Evolutionary conservation across 345 rosid species (phyloP).

Genomic region (Kernera saxatilis): DNA sequence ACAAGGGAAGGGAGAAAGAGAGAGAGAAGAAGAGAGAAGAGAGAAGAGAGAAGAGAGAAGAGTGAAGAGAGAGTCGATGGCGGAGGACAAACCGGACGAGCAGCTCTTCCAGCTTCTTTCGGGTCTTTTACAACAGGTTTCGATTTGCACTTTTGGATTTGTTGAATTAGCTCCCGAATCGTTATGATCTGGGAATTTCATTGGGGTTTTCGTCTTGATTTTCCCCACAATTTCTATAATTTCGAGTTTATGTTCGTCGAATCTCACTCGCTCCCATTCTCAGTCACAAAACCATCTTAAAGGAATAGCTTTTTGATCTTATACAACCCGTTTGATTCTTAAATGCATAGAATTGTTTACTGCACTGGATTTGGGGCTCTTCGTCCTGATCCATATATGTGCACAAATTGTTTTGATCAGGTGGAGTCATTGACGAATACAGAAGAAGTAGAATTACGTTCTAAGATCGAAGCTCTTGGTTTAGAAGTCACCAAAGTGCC

Average conservation of each 20-base stretch:
- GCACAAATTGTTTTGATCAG: constrained; percentile 15
- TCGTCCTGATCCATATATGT: not conserved
- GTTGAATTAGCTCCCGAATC: not conserved
- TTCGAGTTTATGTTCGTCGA: not conserved
- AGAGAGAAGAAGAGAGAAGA: not conserved
- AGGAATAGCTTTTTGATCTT: not conserved
- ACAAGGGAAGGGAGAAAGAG: not conserved
- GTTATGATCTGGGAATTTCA: not conserved
- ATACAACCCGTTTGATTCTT: not conserved
- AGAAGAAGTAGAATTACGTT: constrained; percentile 78
- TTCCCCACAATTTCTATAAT: not conserved
- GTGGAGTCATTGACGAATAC: constrained; percentile 72
- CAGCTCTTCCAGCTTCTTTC: constrained; percentile 74
- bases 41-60: not conserved
- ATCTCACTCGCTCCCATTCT: not conserved
- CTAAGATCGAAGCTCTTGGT: constrained; percentile 85
- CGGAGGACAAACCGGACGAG: constrained; percentile 46
- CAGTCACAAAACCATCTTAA: not conserved
- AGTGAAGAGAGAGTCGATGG: constrained; percentile 20
- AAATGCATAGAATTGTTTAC: not conserved
- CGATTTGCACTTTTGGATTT: not conserved
- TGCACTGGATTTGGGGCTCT: not conserved
- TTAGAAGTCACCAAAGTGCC: constrained; percentile 77
- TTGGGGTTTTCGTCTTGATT: not conserved
- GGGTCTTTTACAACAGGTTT: constrained; percentile 62